Base-by-base conservation (phyloP, 1,139 yeast species). In the Blastobotrys niveus region DNA sequence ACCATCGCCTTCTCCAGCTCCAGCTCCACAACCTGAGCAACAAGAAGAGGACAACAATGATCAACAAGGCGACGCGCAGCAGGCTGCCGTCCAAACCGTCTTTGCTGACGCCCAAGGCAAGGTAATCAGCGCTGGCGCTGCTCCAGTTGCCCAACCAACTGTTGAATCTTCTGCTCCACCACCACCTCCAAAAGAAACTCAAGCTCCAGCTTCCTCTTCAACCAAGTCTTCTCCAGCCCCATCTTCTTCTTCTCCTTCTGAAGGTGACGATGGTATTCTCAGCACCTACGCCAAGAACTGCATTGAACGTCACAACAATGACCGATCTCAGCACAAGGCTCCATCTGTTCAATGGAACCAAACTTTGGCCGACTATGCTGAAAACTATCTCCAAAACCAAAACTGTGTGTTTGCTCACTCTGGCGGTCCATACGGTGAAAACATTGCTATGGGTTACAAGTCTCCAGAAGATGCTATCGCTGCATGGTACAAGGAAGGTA, bases 381-480 rank as follows among this genome's bases (percentile, higher is more conserved):
- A 79, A 65, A 63, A 67, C 53, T 83, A 80, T 63, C 58, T 65
- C 26, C 76, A 79, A 64, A 59, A 67, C 43, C 84, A 80, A 66
- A 76, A 76, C 62, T 87, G 96, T 68, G 76, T 78, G 31, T 76
- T 87, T 63, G 66, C 68, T 30, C 96, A 88, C 70, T 80, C 94
- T 41, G 85, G 84, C 47, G 91, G 91, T 47, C 65, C 71, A 43
- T 82, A 76, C 68, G 96, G 96, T 61, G 96, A 88, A 70, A 88
- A 88, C 73, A 73, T 88, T 61, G 95, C 94, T 43, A 70, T 77
- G 45, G 96, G 96, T 47, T 65, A 59, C 58, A 76, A 72, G 65
- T 52, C 72, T 37, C 64, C 71, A 29, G 68, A 71, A 24, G 83
- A 76, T 37, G 86, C 87, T 38, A 80, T 85, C 47, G 73, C 76